A percentile compares a stretch with the other conserved stretches of the same genome.
Evolutionary conservation across 768 basidiomycete genomes (phyloP).

Genomic region (Termitomyces sp.): DNA sequence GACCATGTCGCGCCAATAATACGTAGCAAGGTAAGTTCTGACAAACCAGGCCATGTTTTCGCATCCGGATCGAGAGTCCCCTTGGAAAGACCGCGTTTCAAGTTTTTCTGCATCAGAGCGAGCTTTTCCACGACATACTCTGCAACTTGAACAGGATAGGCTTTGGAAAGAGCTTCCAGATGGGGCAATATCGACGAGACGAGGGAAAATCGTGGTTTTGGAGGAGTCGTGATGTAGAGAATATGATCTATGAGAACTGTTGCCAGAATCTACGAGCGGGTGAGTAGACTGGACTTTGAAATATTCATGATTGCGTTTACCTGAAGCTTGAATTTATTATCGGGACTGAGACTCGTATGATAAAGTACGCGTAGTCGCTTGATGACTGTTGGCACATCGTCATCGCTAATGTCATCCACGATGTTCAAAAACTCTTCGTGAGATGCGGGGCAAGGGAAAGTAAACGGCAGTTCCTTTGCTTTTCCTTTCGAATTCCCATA

Average conservation of each 20-base stretch:
- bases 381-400: conserved; percentile 73
- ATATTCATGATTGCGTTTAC: conserved; percentile 32
- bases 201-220: conserved; percentile 53
- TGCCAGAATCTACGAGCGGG: conserved; percentile 51
- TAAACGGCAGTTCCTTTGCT: conserved; percentile 77
- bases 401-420: conserved; percentile 61
- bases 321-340: conserved; percentile 91
- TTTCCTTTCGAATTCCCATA: conserved; percentile 21
- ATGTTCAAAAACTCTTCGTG: conserved; percentile 92
- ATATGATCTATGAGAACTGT: conserved; percentile 85
- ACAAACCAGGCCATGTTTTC: conserved; percentile 83
- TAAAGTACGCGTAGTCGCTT: conserved; percentile 88
- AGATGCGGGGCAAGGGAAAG: conserved; percentile 80
- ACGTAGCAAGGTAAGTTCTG: conserved; percentile 80
- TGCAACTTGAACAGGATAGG: conserved; percentile 80
- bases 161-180: conserved; percentile 67
- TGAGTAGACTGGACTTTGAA: background rate
- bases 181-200: conserved; percentile 72
- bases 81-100: conserved; percentile 72
- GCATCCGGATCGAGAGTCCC: conserved; percentile 57
- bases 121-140: conserved; percentile 79
- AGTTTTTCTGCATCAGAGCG: conserved; percentile 89
- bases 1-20: conserved; percentile 84
- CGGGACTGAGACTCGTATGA: conserved; percentile 87
- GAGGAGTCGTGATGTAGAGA: conserved; percentile 65